Conservation (phyloP, 1,139 yeast species). For the Diutina rugosa region DNA sequence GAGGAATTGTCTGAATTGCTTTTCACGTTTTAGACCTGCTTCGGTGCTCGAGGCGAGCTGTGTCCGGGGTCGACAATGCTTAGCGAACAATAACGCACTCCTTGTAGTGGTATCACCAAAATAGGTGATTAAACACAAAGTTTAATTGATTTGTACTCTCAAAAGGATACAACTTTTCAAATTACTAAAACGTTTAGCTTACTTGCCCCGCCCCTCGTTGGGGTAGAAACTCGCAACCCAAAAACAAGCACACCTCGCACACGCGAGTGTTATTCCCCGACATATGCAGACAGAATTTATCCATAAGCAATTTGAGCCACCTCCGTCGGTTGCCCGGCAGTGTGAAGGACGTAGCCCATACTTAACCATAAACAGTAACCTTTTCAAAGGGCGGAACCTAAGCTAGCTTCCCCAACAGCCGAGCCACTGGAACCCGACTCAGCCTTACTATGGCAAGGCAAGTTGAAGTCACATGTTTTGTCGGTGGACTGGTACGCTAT, state of each 20-base stretch:
- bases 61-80: too few species aligned
- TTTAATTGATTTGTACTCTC: too few species aligned
- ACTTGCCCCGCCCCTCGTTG: background rate
- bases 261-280: background rate
- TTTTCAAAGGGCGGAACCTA: background rate
- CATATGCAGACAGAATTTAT: background rate
- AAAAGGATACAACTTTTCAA: too few species aligned
- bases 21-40: background rate
- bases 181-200: too few species aligned
- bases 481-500: background rate
- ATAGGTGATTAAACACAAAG: too few species aligned
- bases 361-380: background rate
- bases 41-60: background rate
- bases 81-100: too few species aligned
- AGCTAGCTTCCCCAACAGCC: background rate
- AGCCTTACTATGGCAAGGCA: background rate
- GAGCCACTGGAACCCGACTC: too few species aligned
- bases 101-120: too few species aligned
- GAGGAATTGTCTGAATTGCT: background rate
- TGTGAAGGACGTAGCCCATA: background rate
- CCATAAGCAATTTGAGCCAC: background rate
- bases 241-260: background rate
- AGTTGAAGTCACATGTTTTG: background rate
- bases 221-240: background rate
- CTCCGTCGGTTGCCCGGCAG: background rate